phyloP scores from a whole-genome alignment of 257 asterid species.

The Solanum chiquidenum region DNA sequence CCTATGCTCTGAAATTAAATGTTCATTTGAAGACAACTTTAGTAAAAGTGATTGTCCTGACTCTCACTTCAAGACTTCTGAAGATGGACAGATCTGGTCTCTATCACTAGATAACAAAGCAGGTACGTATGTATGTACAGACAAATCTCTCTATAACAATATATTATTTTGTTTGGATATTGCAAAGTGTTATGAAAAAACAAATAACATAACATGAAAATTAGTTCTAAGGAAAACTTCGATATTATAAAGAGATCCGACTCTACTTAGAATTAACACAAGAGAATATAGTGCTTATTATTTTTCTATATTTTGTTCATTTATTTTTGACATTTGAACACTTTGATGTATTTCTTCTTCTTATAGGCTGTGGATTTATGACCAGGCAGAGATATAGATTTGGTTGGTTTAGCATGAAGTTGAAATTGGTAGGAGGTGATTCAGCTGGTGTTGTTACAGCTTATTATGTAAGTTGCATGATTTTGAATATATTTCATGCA shows the following conservation, averaged over 20 bases:
- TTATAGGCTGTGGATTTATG: constrained; percentile 74
- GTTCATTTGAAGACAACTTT: constrained; percentile 54
- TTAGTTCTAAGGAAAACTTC: not conserved
- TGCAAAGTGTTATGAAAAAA: not conserved
- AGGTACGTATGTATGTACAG: constrained; percentile 24
- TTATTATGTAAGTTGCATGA: constrained; percentile 50
- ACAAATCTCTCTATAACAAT: not conserved
- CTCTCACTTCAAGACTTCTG: constrained; percentile 68
- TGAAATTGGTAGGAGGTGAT: constrained; percentile 76
- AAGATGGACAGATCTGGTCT: constrained; percentile 83
- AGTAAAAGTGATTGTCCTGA: constrained; percentile 63
- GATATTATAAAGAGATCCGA: not conserved
- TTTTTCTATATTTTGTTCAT: too few relatives aligned
- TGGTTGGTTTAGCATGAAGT: constrained; percentile 98
- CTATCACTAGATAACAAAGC: constrained; percentile 62
- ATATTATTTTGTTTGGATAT: too few relatives aligned
- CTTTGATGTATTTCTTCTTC: not conserved
- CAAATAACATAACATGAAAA: not conserved
- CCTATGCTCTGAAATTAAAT: constrained; percentile 8
- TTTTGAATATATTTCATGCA: not conserved
- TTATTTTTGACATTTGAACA: not conserved
- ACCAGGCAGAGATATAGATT: constrained; percentile 77
- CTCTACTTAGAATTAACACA: not conserved
- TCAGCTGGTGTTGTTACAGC: constrained; percentile 98
- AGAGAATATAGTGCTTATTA: not conserved